Conservation (phyloP, 352 stramenopile genomes). For the Phytophthora idaei region DNA sequence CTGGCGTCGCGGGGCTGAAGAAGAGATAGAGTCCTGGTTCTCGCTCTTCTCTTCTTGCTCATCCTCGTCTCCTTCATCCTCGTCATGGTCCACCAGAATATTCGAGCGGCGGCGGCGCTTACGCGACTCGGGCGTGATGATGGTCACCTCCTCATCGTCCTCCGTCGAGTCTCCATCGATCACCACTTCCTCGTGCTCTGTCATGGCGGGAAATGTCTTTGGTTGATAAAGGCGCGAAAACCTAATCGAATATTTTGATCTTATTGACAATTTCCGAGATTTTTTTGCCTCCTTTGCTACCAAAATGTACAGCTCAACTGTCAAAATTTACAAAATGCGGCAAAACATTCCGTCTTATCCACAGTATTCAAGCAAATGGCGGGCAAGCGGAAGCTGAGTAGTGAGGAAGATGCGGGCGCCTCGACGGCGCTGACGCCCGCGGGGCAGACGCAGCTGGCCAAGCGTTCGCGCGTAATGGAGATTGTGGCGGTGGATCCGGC, state of each 20-base stretch:
- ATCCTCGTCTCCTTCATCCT: conserved; percentile 39
- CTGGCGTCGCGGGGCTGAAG: conserved; percentile 18
- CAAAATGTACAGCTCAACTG: no score
- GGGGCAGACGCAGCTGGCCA: conserved; percentile 49
- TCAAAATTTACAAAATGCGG: no score
- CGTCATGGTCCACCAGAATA: conserved; percentile 63
- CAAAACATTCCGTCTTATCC: no score
- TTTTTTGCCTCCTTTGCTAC: no score
- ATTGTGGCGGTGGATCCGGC: conserved; percentile 74
- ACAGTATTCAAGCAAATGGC: conserved; percentile 18
- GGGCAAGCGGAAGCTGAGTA: conserved; percentile 34
- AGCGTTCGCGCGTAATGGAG: conserved; percentile 71
- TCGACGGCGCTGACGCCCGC: conserved; percentile 36
- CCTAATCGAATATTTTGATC: neutral
- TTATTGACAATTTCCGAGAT: neutral
- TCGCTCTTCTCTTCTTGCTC: conserved; percentile 36
- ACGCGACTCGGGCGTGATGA: conserved; percentile 63
- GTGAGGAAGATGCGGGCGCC: conserved; percentile 20
- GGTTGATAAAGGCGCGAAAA: neutral
- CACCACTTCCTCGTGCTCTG: conserved; percentile 61
- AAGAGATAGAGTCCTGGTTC: neutral
- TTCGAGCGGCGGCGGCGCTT: conserved; percentile 65
- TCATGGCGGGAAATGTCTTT: conserved; percentile 5
- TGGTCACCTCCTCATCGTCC: conserved; percentile 58
- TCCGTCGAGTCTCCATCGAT: conserved; percentile 76